phyloP scores from a whole-genome alignment of 257 asterid genomes.

The Voacanga thouarsii region DNA sequence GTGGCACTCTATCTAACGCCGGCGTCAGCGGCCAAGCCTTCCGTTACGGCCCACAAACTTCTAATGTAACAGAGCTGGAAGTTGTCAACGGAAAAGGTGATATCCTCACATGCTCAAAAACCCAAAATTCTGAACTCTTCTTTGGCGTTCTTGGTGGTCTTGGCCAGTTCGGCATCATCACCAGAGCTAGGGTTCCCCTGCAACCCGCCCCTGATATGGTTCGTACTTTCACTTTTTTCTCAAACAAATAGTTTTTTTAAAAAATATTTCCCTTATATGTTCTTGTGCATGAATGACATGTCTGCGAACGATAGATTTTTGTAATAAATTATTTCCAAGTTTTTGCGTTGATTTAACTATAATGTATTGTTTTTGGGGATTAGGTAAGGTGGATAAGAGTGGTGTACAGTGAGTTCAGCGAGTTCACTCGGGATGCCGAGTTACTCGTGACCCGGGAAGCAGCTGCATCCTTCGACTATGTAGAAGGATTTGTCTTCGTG shows the following conservation, averaged over 20 bases:
- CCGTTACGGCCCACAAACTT: conserved; percentile 72
- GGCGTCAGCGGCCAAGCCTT: conserved; percentile 93
- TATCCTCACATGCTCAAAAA: conserved; percentile 48
- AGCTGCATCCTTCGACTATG: conserved; percentile 67
- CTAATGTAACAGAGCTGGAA: conserved; percentile 81
- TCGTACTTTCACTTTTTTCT: not conserved
- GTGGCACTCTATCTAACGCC: conserved; percentile 92
- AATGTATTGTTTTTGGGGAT: not conserved
- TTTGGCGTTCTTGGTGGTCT: conserved; percentile 84
- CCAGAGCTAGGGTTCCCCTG: conserved; percentile 72
- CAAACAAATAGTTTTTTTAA: too few species aligned
- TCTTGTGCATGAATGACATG: not conserved
- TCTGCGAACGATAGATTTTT: not conserved
- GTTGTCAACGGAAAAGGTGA: conserved; percentile 96
- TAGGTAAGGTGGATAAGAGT: conserved; percentile 96
- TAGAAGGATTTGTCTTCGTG: conserved; percentile 79
- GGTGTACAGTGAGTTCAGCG: conserved; percentile 74
- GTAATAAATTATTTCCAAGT: not conserved
- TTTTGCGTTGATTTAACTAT: not conserved
- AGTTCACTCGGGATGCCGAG: conserved; percentile 78
- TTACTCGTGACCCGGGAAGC: conserved; percentile 44
- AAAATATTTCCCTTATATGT: too few species aligned
- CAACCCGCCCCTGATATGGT: conserved; percentile 92
- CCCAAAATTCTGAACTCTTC: conserved; percentile 58
- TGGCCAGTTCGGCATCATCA: conserved; percentile 89